Conservation (phyloP, 1,284 basidiomycete species). For the Cutaneotrichosporon sp. region DNA sequence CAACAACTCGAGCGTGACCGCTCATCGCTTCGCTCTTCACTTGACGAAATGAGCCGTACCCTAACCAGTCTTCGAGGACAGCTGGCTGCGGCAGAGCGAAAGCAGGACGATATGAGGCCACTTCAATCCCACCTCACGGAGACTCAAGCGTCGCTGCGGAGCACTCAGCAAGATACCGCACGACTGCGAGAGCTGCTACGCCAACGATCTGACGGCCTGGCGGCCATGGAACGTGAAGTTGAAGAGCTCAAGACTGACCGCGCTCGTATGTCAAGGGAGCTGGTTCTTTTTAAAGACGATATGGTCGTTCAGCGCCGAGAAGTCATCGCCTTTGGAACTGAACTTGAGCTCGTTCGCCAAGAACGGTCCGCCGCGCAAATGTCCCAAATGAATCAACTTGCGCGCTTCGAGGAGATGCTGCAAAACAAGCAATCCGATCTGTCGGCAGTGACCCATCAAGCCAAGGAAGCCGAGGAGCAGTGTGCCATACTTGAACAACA, state of each 20-base stretch:
- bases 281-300: constrained; percentile 35
- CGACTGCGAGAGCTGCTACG: constrained; percentile 17
- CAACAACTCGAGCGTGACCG: neutral
- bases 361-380: constrained; percentile 12
- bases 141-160: constrained; percentile 8
- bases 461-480: constrained; percentile 15
- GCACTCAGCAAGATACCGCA: constrained; percentile 10
- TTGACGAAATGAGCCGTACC: neutral
- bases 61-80: neutral
- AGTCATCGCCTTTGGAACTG: constrained; percentile 51
- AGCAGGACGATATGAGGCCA: neutral
- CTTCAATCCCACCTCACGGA: neutral
- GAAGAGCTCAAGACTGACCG: constrained; percentile 16
- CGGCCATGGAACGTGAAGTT: constrained; percentile 19
- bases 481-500: constrained; percentile 13
- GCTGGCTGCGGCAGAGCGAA: neutral
- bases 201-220: constrained; percentile 13
- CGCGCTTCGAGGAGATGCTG: neutral
- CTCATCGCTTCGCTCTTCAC: neutral
- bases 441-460: constrained; percentile 9
- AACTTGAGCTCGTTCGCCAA: constrained; percentile 57
- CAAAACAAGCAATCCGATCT: constrained; percentile 9
- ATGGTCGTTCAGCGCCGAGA: constrained; percentile 52
- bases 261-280: constrained; percentile 19
- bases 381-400: neutral